These are phyloP conservation scores for Ustilago crameri DNA, from an alignment of 1,284 basidiomycete genomes.

Conservation along the genomic window DNA sequence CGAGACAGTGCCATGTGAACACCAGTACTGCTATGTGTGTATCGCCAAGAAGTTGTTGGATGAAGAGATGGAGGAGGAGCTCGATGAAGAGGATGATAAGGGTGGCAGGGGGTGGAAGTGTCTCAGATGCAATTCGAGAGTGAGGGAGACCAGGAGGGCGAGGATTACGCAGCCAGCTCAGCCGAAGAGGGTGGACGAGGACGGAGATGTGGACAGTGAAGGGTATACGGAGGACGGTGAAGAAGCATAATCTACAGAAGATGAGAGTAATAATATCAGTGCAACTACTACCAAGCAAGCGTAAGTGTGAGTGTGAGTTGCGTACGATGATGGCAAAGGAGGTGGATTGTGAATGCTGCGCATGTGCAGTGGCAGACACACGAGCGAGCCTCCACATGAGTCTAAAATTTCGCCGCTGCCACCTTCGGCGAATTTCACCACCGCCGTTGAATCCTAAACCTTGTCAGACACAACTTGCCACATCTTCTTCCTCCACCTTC, in stretches of 20 bases:
- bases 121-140: slow-evolving; percentile 55
- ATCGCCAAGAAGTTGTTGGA: slow-evolving; percentile 58
- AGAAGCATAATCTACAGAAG: not conserved
- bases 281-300: too few species aligned
- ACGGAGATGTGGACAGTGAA: slow-evolving; percentile 5
- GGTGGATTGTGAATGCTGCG: too few species aligned
- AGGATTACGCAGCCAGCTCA: not conserved
- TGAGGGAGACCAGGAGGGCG: slow-evolving; percentile 34
- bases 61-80: slow-evolving; percentile 63
- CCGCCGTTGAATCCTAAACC: not conserved
- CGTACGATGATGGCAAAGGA: too few species aligned
- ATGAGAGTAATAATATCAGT: too few species aligned
- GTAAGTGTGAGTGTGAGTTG: too few species aligned
- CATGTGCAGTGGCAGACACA: too few species aligned
- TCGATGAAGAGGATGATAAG: slow-evolving; percentile 45
- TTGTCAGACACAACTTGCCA: slow-evolving; percentile 1
- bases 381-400: slow-evolving; percentile 9
- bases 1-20: slow-evolving; percentile 58
- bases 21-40: slow-evolving; percentile 66
- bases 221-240: slow-evolving; percentile 6
- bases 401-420: not conserved
- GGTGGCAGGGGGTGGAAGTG: slow-evolving; percentile 61
- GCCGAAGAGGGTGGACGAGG: not conserved
- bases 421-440: slow-evolving; percentile 8
- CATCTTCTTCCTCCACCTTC: not conserved